phyloP scores from a whole-genome alignment of 192 early-diverging fungal genomes.

The Mortierella claussenii region DNA sequence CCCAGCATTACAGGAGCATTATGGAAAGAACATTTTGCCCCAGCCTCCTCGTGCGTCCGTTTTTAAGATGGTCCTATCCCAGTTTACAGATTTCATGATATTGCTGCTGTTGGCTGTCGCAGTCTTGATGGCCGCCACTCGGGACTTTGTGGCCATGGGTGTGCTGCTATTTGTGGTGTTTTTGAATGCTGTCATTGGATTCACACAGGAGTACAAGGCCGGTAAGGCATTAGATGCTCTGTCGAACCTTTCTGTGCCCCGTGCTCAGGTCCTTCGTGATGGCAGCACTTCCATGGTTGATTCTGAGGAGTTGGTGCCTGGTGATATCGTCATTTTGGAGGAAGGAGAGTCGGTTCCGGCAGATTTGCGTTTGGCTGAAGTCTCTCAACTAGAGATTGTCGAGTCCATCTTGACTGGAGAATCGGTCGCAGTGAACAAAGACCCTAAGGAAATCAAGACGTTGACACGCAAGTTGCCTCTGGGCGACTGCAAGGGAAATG shows the following conservation, averaged over 20 bases:
- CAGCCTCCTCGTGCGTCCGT: constrained; percentile 72
- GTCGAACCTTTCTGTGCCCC: constrained; percentile 67
- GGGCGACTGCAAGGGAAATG: constrained; percentile 94
- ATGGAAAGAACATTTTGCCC: constrained; percentile 88
- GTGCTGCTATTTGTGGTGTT: constrained; percentile 72
- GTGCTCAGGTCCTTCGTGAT: constrained; percentile 78
- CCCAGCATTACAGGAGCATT: constrained; percentile 72
- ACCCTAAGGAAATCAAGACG: constrained; percentile 69
- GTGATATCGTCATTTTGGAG: constrained; percentile 83
- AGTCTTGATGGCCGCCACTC: constrained; percentile 82
- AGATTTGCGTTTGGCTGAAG: constrained; percentile 77
- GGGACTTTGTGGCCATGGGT: constrained; percentile 83
- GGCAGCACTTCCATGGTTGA: constrained; percentile 70
- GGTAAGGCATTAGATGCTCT: constrained; percentile 88
- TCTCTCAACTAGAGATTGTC: constrained; percentile 78
- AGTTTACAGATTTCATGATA: constrained; percentile 95
- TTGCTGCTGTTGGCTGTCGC: constrained; percentile 84
- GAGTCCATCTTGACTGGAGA: constrained; percentile 89
- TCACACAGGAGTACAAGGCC: constrained; percentile 94
- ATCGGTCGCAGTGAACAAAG: constrained; percentile 72
- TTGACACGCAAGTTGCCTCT: constrained; percentile 75
- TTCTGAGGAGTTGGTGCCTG: constrained; percentile 75
- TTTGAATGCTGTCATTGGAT: constrained; percentile 90
- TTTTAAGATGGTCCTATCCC: constrained; percentile 82
- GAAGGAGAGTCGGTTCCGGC: constrained; percentile 87